Evolutionary conservation across 2,329 filamentous ascomycete species (phyloP).

Genomic region (Gnomoniopsis sp.): DNA sequence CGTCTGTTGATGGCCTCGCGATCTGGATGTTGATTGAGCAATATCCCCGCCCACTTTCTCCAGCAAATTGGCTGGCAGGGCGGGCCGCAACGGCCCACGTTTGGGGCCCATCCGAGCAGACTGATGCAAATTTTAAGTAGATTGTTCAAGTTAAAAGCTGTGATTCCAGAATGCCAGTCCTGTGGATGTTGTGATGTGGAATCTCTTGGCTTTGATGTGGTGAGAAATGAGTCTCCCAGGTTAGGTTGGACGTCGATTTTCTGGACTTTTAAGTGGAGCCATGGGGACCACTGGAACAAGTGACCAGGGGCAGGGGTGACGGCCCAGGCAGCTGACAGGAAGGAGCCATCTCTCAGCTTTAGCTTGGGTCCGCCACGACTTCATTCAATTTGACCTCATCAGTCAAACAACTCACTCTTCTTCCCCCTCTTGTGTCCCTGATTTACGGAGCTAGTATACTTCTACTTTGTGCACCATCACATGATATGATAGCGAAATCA

Average conservation of each 20-base stretch:
- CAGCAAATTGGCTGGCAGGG: conserved; percentile 40
- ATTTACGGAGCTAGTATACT: too few species aligned
- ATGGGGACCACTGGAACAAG: neutral
- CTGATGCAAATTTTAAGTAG: neutral
- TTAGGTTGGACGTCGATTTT: neutral
- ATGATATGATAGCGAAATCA: neutral
- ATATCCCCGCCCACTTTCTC: conserved; percentile 35
- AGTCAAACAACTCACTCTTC: neutral
- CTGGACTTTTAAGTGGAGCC: conserved; percentile 4
- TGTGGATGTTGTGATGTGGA: neutral
- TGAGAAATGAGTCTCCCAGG: neutral
- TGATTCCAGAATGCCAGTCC: neutral
- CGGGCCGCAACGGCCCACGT: conserved; percentile 24
- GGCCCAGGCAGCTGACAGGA: too few species aligned
- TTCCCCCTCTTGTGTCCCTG: too few species aligned
- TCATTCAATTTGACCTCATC: neutral
- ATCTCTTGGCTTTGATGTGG: neutral
- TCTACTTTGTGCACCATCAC: neutral
- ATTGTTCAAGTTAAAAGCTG: neutral
- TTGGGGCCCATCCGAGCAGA: neutral
- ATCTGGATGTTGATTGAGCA: conserved; percentile 12
- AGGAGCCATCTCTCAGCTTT: too few species aligned
- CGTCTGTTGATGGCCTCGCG: conserved; percentile 18
- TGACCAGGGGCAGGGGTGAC: neutral
- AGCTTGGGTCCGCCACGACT: neutral